Evolutionary conservation across 768 basidiomycete species (phyloP), one percentile per base, ranked within the genome.

Genomic region (Leucocoprinus birnbaumii): DNA sequence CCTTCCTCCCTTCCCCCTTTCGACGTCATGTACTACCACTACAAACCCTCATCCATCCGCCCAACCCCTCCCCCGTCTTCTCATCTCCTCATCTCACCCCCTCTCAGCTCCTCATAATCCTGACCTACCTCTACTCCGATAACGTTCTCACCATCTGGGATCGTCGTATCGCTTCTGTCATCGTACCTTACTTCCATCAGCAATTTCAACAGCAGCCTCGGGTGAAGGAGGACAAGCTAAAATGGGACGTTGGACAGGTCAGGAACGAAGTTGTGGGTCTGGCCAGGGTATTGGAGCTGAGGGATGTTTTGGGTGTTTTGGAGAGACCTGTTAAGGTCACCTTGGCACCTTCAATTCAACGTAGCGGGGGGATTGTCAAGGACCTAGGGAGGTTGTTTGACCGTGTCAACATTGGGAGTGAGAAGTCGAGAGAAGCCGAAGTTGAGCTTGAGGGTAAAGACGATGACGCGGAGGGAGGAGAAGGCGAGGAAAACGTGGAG

Each of bases 41-140:
- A n/a, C n/a, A n/a, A n/a, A n/a, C n/a, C n/a, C n/a, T n/a, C n/a
- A n/a, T n/a, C n/a, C n/a, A n/a, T n/a, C n/a, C 51, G 51, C 16
- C 21, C n/a, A n/a, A 62, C n/a, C 63, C 58, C 26, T 58, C 61
- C 25, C 64, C 10, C 66, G 69, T 11, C 65, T 89, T 1, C 65
- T 65, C 16, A 62, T 96, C 42, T 63, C 72, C 0, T 83, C 83
- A 1, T 83, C 82, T 57, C 80, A 84, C 43, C 77, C 87, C 0
- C 70, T 95, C 6, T 73, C 91, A 0, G 68, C n/a, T 87, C 14
- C 79, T 97, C 14, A 77, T 96, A 19, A 72, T 98, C 18, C 67
- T 97, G 18, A 79, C 85, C 21, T 98, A 94, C 63, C 68, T 98
- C n/a, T 98, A 98, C 68, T 80, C 89, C 1, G 96, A 99, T 66